These are phyloP conservation scores for Tolypocladium tundrense DNA, from an alignment of 2,329 filamentous ascomycete genomes.

Conservation along the genomic window DNA sequence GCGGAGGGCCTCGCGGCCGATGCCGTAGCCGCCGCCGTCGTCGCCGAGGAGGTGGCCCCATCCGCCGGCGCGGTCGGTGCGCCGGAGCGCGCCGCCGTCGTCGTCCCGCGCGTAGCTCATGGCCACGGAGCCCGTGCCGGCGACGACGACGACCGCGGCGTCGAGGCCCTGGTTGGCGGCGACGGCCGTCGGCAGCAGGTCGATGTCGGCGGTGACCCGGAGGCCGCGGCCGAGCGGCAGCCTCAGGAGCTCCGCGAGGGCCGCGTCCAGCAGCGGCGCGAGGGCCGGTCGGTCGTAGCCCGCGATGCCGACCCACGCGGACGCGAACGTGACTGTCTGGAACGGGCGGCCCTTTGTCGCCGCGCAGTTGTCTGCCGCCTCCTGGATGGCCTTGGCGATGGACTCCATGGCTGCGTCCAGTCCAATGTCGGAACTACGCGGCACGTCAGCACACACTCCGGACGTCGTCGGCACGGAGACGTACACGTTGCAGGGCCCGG, in stretches of 20 bases:
- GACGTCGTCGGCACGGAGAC: conserved; percentile 1
- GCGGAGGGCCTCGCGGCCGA: conserved; percentile 26
- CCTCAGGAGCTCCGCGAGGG: conserved; percentile 17
- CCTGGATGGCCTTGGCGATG: conserved; percentile 14
- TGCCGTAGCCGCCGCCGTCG: conserved; percentile 29
- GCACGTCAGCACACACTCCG: background rate
- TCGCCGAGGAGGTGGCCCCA: conserved; percentile 34
- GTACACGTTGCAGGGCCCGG: conserved; percentile 25
- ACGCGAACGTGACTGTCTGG: conserved; percentile 10
- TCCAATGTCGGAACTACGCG: conserved; percentile 12
- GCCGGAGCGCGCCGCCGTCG: conserved; percentile 7
- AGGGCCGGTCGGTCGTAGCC: conserved; percentile 26
- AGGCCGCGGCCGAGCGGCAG: conserved; percentile 11
- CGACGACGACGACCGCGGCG: conserved; percentile 25
- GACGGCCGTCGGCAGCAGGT: conserved; percentile 22
- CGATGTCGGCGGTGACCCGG: conserved; percentile 27
- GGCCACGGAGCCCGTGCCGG: conserved; percentile 31
- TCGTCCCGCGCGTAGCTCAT: conserved; percentile 22
- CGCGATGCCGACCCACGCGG: conserved; percentile 28
- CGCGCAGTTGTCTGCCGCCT: conserved; percentile 8
- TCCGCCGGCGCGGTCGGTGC: conserved; percentile 26
- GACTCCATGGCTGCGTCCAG: conserved; percentile 15
- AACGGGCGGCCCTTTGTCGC: conserved; percentile 1
- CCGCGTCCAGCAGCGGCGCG: conserved; percentile 12
- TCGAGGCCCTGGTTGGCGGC: conserved; percentile 5